A percentile compares a stretch with the other conserved stretches of the same genome.
Evolutionary conservation across 2,329 filamentous ascomycete species (phyloP).

Genomic region (Elsinoe necatrix): DNA sequence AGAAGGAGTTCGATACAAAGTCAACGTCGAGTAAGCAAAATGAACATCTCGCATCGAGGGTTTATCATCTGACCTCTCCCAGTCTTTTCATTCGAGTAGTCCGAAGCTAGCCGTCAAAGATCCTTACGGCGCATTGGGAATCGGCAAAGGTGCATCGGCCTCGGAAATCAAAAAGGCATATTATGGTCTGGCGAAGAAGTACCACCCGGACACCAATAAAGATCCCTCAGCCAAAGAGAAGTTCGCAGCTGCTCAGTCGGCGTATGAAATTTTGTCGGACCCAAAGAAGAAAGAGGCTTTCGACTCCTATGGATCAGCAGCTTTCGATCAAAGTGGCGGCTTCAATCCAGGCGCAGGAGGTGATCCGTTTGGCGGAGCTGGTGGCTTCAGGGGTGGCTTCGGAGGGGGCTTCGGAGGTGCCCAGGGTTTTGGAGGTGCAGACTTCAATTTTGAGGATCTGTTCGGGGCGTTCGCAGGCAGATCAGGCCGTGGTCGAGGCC

Average conservation of each 20-base stretch:
- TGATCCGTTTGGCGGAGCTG: slow-evolving; percentile 51
- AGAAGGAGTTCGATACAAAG: not conserved
- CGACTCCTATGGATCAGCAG: slow-evolving; percentile 82
- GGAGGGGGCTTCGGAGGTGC: slow-evolving; percentile 37
- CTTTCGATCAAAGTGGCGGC: slow-evolving; percentile 51
- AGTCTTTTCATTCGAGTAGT: slow-evolving; percentile 56
- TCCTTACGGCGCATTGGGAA: slow-evolving; percentile 80
- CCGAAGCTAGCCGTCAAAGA: slow-evolving; percentile 52
- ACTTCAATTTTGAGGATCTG: slow-evolving; percentile 93
- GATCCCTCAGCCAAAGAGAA: slow-evolving; percentile 87
- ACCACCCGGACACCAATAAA: slow-evolving; percentile 96
- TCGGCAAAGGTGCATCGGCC: slow-evolving; percentile 69
- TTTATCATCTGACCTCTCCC: slow-evolving; percentile 15
- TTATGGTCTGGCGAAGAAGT: slow-evolving; percentile 95
- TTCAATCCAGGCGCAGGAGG: slow-evolving; percentile 68
- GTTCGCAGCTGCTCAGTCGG: slow-evolving; percentile 84
- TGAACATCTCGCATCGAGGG: not conserved
- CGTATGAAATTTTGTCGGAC: slow-evolving; percentile 90
- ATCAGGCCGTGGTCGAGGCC: slow-evolving; percentile 41
- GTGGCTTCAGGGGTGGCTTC: slow-evolving; percentile 42
- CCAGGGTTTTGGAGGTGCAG: slow-evolving; percentile 51
- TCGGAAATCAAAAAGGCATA: slow-evolving; percentile 97
- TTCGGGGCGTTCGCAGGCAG: slow-evolving; percentile 78
- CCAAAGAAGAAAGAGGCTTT: slow-evolving; percentile 86
- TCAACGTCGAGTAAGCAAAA: not conserved